phyloP scores from a whole-genome alignment of 169 alveolate species.

The Plasmodium adleri region DNA sequence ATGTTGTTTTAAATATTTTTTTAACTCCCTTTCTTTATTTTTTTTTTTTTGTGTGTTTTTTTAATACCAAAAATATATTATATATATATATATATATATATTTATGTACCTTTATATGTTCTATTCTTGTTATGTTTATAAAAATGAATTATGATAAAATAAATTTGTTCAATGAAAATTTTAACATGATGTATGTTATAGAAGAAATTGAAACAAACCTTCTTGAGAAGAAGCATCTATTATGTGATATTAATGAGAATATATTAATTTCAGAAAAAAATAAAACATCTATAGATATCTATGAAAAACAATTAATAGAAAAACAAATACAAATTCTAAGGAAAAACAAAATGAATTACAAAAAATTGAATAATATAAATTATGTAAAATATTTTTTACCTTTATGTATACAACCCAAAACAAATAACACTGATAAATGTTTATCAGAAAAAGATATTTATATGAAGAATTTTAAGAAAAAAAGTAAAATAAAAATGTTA shows the following conservation, averaged over 20 bases:
- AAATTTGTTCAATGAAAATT: slow-evolving; percentile 45
- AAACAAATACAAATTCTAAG: slow-evolving; percentile 34
- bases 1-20: too few species aligned
- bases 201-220: slow-evolving; percentile 17
- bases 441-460: slow-evolving; percentile 5
- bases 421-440: slow-evolving; percentile 56
- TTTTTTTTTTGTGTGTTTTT: too few species aligned
- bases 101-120: too few species aligned
- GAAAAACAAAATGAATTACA: slow-evolving; percentile 21
- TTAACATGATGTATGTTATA: slow-evolving; percentile 32
- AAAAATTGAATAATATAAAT: slow-evolving; percentile 28
- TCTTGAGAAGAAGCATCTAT: slow-evolving; percentile 22
- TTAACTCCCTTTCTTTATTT: too few species aligned
- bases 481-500: slow-evolving; percentile 2
- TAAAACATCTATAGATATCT: slow-evolving; percentile 12
- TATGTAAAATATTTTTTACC: slow-evolving; percentile 64
- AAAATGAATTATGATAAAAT: slow-evolving; percentile 24
- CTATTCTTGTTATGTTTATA: too few species aligned
- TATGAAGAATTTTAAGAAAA: slow-evolving; percentile 32
- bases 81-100: too few species aligned
- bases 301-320: slow-evolving; percentile 29
- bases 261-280: slow-evolving; percentile 18
- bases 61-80: too few species aligned
- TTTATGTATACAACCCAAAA: slow-evolving; percentile 66
- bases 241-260: slow-evolving; percentile 27